phyloP scores from a whole-genome alignment of 2,329 filamentous ascomycete genomes.

The Rutstroemia sp. region DNA sequence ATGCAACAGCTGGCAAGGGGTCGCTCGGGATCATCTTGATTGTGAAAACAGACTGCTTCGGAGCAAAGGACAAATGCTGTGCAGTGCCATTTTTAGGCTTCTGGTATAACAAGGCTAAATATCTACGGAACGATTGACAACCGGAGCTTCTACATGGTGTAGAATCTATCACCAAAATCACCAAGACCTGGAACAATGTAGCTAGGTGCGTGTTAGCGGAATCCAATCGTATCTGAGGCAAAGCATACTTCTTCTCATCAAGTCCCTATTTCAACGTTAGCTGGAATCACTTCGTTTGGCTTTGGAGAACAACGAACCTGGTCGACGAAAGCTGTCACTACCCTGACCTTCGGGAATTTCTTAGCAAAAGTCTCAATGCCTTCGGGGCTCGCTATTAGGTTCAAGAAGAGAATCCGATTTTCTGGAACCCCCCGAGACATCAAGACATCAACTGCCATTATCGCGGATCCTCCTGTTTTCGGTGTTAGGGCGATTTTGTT shows the following conservation, averaged over 20 bases:
- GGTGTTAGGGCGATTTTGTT: background rate
- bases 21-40: background rate
- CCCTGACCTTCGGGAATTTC: constrained; percentile 79
- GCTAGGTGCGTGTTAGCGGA: constrained; percentile 39
- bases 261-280: constrained; percentile 52
- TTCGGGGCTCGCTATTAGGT: constrained; percentile 94
- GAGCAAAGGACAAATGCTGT: background rate
- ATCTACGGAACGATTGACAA: background rate
- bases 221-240: constrained; percentile 4
- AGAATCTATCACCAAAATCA: constrained; percentile 94
- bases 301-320: constrained; percentile 40
- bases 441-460: constrained; percentile 92
- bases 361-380: constrained; percentile 84
- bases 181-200: constrained; percentile 93
- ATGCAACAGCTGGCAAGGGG: background rate
- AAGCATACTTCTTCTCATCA: constrained; percentile 90
- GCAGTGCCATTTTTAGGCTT: background rate
- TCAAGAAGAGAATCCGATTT: constrained; percentile 91
- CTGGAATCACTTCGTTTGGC: background rate
- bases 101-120: background rate
- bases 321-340: constrained; percentile 95
- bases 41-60: background rate
- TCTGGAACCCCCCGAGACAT: constrained; percentile 87
- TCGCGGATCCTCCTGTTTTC: constrained; percentile 77
- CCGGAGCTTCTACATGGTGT: constrained; percentile 60